These are phyloP conservation scores for Hordeum marinum DNA, from an alignment of 176 grass and related monocot species.

Conservation along the genomic window DNA sequence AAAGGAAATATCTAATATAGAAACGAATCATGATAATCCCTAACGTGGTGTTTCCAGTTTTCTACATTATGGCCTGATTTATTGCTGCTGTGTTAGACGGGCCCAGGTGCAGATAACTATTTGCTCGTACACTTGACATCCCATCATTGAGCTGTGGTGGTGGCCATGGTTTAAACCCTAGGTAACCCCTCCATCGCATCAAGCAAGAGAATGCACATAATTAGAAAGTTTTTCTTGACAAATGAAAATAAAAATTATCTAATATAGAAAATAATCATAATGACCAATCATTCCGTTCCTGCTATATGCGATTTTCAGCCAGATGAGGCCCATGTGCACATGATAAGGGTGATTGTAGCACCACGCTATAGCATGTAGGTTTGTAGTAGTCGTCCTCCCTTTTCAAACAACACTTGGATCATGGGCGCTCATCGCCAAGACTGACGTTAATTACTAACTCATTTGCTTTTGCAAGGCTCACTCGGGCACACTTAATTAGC, in stretches of 20 bases:
- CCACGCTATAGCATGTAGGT: not conserved
- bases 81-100: not conserved
- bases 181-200: not conserved
- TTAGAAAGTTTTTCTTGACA: not conserved
- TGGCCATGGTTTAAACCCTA: not conserved
- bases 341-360: not conserved
- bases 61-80: not conserved
- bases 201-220: not conserved
- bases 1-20: not conserved
- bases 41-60: not conserved
- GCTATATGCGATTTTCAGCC: not conserved
- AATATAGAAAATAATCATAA: not conserved
- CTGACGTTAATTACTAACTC: not conserved
- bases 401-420: not conserved
- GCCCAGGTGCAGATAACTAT: not conserved
- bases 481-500: not conserved
- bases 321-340: not conserved
- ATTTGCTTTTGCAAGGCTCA: not conserved
- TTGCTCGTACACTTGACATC: not conserved
- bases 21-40: not conserved
- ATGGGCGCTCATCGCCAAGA: not conserved
- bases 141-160: not conserved
- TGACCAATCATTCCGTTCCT: not conserved
- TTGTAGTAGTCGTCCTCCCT: not conserved
- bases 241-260: not conserved